phyloP scores from a whole-genome alignment of 129 eudicot species.

The Lactuca sativa region DNA sequence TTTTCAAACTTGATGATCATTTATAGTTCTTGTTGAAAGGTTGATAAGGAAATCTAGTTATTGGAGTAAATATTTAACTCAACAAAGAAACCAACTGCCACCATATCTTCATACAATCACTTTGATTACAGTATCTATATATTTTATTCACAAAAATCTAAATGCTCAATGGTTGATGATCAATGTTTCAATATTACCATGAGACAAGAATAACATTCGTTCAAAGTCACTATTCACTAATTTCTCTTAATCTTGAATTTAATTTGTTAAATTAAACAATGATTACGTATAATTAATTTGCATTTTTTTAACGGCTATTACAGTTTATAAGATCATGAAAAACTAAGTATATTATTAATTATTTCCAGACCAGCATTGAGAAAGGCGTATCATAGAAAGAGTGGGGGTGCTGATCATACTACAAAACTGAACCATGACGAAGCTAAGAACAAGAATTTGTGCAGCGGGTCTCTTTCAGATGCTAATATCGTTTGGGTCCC shows the following conservation, averaged over 20 bases:
- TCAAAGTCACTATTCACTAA: not conserved
- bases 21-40: no score
- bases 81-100: not conserved
- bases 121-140: not conserved
- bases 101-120: not conserved
- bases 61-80: not conserved
- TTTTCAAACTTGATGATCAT: no score
- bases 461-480: slow-evolving; percentile 9
- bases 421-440: slow-evolving; percentile 52
- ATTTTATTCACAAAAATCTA: not conserved
- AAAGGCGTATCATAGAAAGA: slow-evolving; percentile 59
- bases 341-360: not conserved
- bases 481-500: slow-evolving; percentile 43
- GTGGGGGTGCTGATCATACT: slow-evolving; percentile 36
- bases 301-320: not conserved
- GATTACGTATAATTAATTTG: not conserved
- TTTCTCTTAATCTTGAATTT: not conserved
- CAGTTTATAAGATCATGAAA: not conserved
- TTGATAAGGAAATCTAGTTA: no score
- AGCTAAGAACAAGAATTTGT: slow-evolving; percentile 31
- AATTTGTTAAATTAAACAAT: not conserved
- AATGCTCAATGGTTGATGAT: not conserved
- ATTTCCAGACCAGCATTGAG: slow-evolving; percentile 48
- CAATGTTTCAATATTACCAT: not conserved
- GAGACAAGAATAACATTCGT: not conserved